Percentiles rank a stretch among this genome's conserved stretches.
Conservation (phyloP, 768 basidiomycete genomes). For the Postia placenta region DNA sequence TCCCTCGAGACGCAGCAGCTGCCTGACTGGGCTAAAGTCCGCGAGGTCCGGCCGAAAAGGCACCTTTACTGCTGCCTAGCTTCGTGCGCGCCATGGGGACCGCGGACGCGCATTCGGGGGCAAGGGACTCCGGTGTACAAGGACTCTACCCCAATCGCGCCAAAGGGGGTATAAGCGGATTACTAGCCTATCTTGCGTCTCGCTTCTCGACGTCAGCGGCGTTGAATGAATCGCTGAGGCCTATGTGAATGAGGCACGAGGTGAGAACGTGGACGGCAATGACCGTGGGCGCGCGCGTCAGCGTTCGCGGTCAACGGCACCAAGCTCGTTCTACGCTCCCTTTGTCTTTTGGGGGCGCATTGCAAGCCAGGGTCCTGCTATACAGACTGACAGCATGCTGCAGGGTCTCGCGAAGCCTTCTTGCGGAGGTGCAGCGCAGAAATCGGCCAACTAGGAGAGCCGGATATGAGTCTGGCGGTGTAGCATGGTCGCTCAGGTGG, state of each 20-base stretch:
- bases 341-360: neutral
- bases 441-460: no score
- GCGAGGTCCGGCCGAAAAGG: neutral
- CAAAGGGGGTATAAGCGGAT: neutral
- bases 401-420: no score
- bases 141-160: neutral
- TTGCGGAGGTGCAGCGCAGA: no score
- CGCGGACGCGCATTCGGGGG: neutral
- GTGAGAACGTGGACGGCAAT: slow-evolving; percentile 3
- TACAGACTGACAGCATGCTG: no score
- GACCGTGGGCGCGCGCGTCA: slow-evolving; percentile 1
- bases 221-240: neutral
- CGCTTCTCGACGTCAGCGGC: neutral
- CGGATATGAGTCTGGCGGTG: no score
- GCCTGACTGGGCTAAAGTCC: neutral
- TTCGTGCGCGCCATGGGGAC: neutral
- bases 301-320: neutral
- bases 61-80: neutral
- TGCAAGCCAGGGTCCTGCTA: neutral
- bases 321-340: no score
- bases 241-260: neutral
- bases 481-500: neutral
- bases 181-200: neutral
- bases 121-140: neutral
- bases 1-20: neutral